Conservation (phyloP, 148 eudicot genomes). For the Rhododendron griersonianum region DNA sequence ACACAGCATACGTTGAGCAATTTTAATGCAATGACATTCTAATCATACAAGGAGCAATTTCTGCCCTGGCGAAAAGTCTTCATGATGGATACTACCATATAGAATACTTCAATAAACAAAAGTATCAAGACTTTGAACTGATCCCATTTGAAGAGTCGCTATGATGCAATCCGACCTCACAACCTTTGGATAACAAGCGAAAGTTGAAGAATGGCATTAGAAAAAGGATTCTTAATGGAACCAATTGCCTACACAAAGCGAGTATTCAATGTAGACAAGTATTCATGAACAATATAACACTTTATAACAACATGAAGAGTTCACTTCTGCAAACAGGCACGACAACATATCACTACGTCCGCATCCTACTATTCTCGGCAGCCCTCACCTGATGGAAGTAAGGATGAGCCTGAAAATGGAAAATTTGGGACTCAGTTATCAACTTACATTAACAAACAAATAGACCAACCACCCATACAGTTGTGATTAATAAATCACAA, state of each 20-base stretch:
- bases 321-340: background rate
- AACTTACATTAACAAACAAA: background rate
- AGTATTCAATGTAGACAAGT: background rate
- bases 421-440: background rate
- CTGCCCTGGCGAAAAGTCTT: background rate
- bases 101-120: background rate
- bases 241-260: background rate
- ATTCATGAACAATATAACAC: background rate
- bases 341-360: conserved; percentile 36
- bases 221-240: background rate
- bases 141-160: background rate
- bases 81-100: background rate
- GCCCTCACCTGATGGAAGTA: conserved; percentile 84
- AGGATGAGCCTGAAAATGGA: conserved; percentile 61
- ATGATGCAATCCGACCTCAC: background rate
- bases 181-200: background rate
- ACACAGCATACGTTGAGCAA: background rate
- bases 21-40: background rate
- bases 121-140: background rate
- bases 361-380: conserved; percentile 81
- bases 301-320: background rate
- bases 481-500: background rate
- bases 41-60: background rate
- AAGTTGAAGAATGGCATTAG: background rate
- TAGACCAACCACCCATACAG: background rate